Base-by-base conservation (phyloP, 2,329 filamentous ascomycete species). In the Neofusicoccum sp. region DNA sequence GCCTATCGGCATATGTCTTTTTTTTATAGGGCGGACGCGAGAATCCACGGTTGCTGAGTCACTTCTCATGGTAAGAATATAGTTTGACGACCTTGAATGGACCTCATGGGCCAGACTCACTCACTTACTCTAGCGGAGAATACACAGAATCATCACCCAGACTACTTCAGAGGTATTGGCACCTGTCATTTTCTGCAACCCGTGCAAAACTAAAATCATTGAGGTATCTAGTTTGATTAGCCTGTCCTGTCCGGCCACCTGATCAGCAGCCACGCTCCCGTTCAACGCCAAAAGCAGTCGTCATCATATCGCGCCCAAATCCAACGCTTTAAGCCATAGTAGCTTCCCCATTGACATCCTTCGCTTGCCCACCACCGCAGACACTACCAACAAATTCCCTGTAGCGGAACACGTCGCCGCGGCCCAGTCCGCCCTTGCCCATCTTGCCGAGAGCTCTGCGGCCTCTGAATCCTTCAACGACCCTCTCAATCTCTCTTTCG, bases 371-470 rank as follows among this genome's bases (percentile, higher is more conserved):
- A 31, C 60, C 45, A 6, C 60, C 60, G 30, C 45, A 62, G 6
- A 58, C 44, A 30, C 70, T 76, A 1, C 75, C 84, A 64, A 98
- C 91, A 77, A 98, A 98, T 62, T 99, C 95, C 64, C 91, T 86
- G 72, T 98, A 99, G 69, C 87, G 86, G 76, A 99, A 98, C 0
- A 98, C 92, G 63, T 98, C 93, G 0, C 90, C 91, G 63, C 89
- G 83, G 70, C 63, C 84, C 76, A 64, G 79, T 72, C 68, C 68
- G 0, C 74, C 72, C 63, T 76, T 75, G 5, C 75, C 67, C 4
- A 72, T 82, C 67, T 88, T 90, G 48, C 86, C 89, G 75, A 98
- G 96, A 0, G 90, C 91, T 63, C 91, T 84, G 61, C 91, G 83
- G 0, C 91, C 90, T 3, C 89, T 90, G 75, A 96, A 99, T 0